Base-by-base conservation (phyloP, 2,329 filamentous ascomycete species). In the Neodidymelliopsis sp. region DNA sequence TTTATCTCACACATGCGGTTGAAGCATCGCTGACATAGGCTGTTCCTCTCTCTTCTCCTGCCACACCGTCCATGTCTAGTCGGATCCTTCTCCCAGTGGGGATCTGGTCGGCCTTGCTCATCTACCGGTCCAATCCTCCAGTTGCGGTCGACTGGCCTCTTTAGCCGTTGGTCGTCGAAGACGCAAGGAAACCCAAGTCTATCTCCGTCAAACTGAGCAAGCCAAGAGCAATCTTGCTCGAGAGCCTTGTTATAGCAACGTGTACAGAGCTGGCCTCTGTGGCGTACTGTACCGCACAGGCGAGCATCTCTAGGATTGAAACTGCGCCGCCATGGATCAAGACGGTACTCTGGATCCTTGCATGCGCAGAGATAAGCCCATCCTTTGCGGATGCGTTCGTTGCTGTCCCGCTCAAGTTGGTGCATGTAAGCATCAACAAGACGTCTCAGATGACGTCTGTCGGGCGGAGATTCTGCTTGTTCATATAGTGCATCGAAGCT, bases 1-100 rank as follows among this genome's bases (percentile, higher is more conserved):
- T 53, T 47, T 19, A 65, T 62, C 41, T 63, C 62, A 29, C 55
- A 59, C 54, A 63, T 63, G 6, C 62, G 51, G 10, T 58, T 58
- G 33, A 57, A 65, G 29, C 62, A 65, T 27, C 41, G 54, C 37
- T 61, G 60, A 24, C 62, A 65, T 11, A 65, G 40, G 28, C 61
- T 55, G n/a, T 62, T 56, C 13, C 35, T 51, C 4, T 48, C 49
- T 15, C 50, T 46, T 11, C 55, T 36, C 44, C 60, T 57, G 11
- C 53, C 57, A 33, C 62, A 65, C 12, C 46, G 46, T n/a, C 54
- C 57, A 22, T 63, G 59, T 44, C 53, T 49, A 24, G 48, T 53
- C 7, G 54, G 38, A n/a, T 65, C 60, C 29, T 58, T 62, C 45
- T 65, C 59, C 62, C 62, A 65, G 20, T 54, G 45, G 6, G 55